phyloP scores from a whole-genome alignment of 2,329 filamentous ascomycete species.

The Trichoderma sp. region DNA sequence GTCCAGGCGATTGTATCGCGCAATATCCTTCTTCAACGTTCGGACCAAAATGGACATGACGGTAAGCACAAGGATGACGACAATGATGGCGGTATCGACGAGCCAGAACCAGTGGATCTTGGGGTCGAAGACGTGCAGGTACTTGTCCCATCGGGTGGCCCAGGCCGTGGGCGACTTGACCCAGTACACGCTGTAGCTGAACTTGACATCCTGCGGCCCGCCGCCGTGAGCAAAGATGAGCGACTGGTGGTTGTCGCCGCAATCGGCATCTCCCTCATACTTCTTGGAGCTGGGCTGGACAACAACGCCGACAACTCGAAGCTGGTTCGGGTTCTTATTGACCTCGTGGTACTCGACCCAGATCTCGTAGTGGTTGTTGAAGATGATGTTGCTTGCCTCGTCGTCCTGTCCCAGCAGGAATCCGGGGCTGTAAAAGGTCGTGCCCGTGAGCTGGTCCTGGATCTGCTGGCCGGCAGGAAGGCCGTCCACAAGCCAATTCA shows the following conservation, averaged over 20 bases:
- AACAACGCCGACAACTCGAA: slow-evolving; percentile 87
- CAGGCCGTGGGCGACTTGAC: slow-evolving; percentile 80
- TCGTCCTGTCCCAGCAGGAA: slow-evolving; percentile 71
- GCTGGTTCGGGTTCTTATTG: slow-evolving; percentile 64
- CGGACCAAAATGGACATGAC: slow-evolving; percentile 90
- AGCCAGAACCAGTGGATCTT: slow-evolving; percentile 99
- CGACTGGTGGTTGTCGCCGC: slow-evolving; percentile 57
- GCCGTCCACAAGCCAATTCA: slow-evolving; percentile 96
- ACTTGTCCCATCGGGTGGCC: slow-evolving; percentile 98
- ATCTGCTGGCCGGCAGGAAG: slow-evolving; percentile 86
- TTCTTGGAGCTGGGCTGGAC: slow-evolving; percentile 79
- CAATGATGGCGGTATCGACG: slow-evolving; percentile 93
- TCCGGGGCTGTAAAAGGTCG: slow-evolving; percentile 86
- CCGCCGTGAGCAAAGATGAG: slow-evolving; percentile 64
- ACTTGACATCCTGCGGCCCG: slow-evolving; percentile 65
- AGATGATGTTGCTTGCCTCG: slow-evolving; percentile 57
- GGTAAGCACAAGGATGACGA: slow-evolving; percentile 86
- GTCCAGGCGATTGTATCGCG: slow-evolving; percentile 92
- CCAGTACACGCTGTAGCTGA: slow-evolving; percentile 95
- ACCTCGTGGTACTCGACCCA: slow-evolving; percentile 88
- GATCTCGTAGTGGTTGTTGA: slow-evolving; percentile 98
- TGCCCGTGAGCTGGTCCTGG: slow-evolving; percentile 72
- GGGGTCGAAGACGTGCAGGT: slow-evolving; percentile 93
- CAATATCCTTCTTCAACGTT: slow-evolving; percentile 91
- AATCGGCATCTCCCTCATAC: slow-evolving; percentile 61